Evolutionary conservation across 2,329 filamentous ascomycete genomes (phyloP).

Genomic region (Coniosporium tulheliwenetii): DNA sequence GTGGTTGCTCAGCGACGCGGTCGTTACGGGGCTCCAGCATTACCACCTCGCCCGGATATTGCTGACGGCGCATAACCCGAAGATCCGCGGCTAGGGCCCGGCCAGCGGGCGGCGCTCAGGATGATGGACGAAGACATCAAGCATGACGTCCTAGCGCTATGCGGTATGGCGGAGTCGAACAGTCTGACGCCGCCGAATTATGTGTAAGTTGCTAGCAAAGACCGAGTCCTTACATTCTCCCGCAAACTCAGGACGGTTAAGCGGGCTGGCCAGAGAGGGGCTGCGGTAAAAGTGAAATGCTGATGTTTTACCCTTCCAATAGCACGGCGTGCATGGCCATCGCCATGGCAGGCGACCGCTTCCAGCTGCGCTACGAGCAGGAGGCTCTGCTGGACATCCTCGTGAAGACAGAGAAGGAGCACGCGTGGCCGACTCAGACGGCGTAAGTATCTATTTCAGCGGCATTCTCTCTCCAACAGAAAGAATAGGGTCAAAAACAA

Average conservation of each 20-base stretch:
- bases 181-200: constrained; percentile 36
- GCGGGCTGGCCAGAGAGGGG: no score
- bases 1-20: constrained; percentile 41
- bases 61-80: constrained; percentile 40
- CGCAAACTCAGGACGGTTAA: no score
- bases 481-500: no score
- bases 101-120: constrained; percentile 21
- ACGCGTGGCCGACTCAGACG: constrained; percentile 36
- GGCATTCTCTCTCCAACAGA: no score
- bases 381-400: constrained; percentile 33
- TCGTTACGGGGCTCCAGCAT: constrained; percentile 44
- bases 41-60: constrained; percentile 43
- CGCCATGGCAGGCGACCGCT: constrained; percentile 30
- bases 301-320: constrained; percentile 1
- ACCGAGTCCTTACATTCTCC: background rate
- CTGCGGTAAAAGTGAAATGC: background rate
- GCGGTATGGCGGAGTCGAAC: constrained; percentile 43
- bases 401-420: constrained; percentile 30
- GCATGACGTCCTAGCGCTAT: constrained; percentile 32
- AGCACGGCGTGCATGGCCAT: constrained; percentile 15
- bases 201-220: constrained; percentile 25
- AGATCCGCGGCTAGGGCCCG: constrained; percentile 32
- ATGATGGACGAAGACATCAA: constrained; percentile 29
- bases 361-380: constrained; percentile 30
- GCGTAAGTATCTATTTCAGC: constrained; percentile 16